phyloP scores from a whole-genome alignment of 768 basidiomycete species.

The Suillus luteus region DNA sequence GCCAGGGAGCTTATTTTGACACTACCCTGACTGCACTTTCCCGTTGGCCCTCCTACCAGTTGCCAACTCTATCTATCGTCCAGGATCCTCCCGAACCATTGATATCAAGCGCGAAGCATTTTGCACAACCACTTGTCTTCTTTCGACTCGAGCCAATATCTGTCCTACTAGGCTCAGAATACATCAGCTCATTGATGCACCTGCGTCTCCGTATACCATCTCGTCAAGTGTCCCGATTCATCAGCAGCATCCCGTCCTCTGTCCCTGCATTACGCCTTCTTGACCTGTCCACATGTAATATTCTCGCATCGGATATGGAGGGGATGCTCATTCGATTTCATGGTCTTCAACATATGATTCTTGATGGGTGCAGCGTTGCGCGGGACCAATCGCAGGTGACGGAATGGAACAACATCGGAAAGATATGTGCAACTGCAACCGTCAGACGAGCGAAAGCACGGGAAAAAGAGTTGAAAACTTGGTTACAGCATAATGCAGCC shows the following conservation, averaged over 20 bases:
- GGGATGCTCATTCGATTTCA: slow-evolving; percentile 52
- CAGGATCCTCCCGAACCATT: slow-evolving; percentile 60
- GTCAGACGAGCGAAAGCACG: slow-evolving; percentile 61
- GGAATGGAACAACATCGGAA: slow-evolving; percentile 64
- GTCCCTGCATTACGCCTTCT: slow-evolving; percentile 57
- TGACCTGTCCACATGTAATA: slow-evolving; percentile 73
- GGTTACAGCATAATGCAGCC: slow-evolving; percentile 42
- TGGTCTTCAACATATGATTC: slow-evolving; percentile 60
- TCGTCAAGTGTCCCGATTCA: slow-evolving; percentile 52
- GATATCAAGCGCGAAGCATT: slow-evolving; percentile 38
- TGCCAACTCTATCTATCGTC: slow-evolving; percentile 58
- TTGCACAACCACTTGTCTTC: slow-evolving; percentile 90
- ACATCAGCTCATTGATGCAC: slow-evolving; percentile 46
- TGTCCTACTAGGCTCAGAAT: slow-evolving; percentile 45
- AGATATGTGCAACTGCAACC: slow-evolving; percentile 60
- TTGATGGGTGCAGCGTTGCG: slow-evolving; percentile 66
- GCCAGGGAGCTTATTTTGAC: slow-evolving; percentile 83
- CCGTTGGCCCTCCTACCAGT: slow-evolving; percentile 52
- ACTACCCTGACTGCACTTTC: slow-evolving; percentile 63
- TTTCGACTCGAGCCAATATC: slow-evolving; percentile 66
- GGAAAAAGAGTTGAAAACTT: slow-evolving; percentile 60
- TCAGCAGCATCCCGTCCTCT: slow-evolving; percentile 32
- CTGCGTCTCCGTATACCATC: slow-evolving; percentile 74
- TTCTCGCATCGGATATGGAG: slow-evolving; percentile 57
- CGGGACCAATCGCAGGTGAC: slow-evolving; percentile 51